These are phyloP conservation scores for Claviceps capensis DNA, from an alignment of 2,329 filamentous ascomycete genomes.

Conservation along the genomic window DNA sequence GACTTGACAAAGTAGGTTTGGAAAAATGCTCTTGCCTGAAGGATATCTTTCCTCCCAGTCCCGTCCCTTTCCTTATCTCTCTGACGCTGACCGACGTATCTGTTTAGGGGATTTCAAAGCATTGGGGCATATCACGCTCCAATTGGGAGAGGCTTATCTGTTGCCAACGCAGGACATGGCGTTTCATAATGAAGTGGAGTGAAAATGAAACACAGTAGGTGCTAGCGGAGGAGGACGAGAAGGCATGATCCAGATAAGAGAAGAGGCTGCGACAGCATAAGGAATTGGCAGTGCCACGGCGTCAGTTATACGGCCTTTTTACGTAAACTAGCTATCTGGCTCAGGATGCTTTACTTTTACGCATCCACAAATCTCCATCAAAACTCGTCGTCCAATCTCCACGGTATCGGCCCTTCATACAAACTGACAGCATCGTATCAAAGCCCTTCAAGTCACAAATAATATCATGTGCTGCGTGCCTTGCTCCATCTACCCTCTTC, in stretches of 20 bases:
- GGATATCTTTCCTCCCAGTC: too few species aligned
- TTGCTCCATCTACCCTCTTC: neutral
- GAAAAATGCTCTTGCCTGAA: neutral
- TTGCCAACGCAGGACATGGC: conserved; percentile 27
- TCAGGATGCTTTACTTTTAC: neutral
- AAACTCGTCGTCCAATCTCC: neutral
- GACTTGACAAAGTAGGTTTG: conserved; percentile 42
- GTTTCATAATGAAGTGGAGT: conserved; percentile 12
- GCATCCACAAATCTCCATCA: neutral
- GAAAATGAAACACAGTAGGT: neutral
- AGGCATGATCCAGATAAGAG: neutral
- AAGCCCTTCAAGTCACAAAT: neutral
- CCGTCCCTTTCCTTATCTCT: neutral
- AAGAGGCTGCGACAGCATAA: neutral
- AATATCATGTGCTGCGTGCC: neutral
- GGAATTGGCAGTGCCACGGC: neutral
- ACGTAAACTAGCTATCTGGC: neutral
- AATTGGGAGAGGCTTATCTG: conserved; percentile 31
- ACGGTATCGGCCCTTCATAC: too few species aligned
- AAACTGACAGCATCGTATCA: too few species aligned
- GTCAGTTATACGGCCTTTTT: neutral
- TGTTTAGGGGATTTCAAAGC: conserved; percentile 47
- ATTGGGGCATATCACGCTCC: conserved; percentile 50
- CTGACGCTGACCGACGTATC: conserved; percentile 11
- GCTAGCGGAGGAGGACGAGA: neutral